Evolutionary conservation across 139 green algal genomes (phyloP).

Genomic region (Chlamydomonas asymmetrica): DNA sequence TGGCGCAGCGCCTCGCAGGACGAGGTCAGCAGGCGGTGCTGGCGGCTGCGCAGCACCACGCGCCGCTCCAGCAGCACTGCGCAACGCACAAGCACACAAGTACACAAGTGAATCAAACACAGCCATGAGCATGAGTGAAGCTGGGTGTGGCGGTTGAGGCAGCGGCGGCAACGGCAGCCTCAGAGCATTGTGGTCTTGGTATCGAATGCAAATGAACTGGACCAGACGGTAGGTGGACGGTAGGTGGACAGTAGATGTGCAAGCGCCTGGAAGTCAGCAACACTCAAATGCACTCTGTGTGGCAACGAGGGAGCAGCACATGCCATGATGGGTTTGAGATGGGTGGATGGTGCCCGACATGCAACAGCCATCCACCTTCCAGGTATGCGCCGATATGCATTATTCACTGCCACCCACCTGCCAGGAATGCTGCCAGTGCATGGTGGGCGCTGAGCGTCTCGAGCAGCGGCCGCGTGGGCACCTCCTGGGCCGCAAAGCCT

Average conservation of each 20-base stretch:
- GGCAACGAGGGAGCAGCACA: not conserved
- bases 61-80: conserved; percentile 54
- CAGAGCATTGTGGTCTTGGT: not conserved
- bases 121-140: not conserved
- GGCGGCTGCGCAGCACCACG: conserved; percentile 41
- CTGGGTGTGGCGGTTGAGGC: not conserved
- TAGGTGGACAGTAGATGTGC: too few relatives aligned
- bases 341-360: too few relatives aligned
- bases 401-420: conserved; percentile 27
- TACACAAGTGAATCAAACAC: not conserved
- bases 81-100: not conserved
- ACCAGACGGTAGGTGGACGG: too few relatives aligned
- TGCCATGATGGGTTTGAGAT: not conserved
- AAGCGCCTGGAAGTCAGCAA: too few relatives aligned
- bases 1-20: conserved; percentile 36
- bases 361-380: not conserved
- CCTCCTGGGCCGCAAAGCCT: conserved; percentile 26
- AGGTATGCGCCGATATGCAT: not conserved
- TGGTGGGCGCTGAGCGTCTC: conserved; percentile 34
- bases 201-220: too few relatives aligned
- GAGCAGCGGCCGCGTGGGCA: conserved; percentile 41
- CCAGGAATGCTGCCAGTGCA: conserved; percentile 37
- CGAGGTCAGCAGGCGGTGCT: conserved; percentile 38
- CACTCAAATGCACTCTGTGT: not conserved
- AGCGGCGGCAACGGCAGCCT: not conserved